Base-by-base conservation (phyloP, 2,329 filamentous ascomycete genomes). In the Botrytis medusae region DNA sequence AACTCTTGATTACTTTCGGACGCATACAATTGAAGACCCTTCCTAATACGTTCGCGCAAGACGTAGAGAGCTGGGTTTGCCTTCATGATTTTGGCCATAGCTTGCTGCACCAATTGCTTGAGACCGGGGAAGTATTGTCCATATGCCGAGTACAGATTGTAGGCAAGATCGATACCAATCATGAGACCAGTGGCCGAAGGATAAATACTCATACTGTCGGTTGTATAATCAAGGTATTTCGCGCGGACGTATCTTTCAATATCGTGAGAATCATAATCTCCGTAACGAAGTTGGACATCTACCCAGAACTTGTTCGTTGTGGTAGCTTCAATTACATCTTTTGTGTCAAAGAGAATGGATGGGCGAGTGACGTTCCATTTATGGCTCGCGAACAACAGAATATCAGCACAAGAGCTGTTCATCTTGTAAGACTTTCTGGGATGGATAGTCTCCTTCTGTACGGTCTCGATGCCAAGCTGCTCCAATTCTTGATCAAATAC, bases 41-140 rank as follows among this genome's bases (percentile, higher is more conserved):
- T 99, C 77, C 97, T 90, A 76, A 99, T 99, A 88, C 96, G 96
- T 85, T 99, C 96, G 74, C 96, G 93, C 74, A 99, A 85, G 69
- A 99, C 96, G 82, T 98, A 99, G 46, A 99, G 85, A 4, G 96
- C 96, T 25, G 96, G 96, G 81, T 99, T 99, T 54, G 96, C 95
- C 85, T 99, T 99, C 96, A 99, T 99, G 81, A 99, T 90, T 90
- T 99, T 99, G 67, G 94, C 94, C 97, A 99, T 99, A 9, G 97
- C 96, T 82, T 98, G 95, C 83, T 99, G 97, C 40, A 99, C 87
- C 37, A 99, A 88, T 65, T 94, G 92, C 87, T 99, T 99, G 75
- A 99, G 85, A 80, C 96, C 96, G 65, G 96, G 96, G 90, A 99
- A 99, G 85, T 98, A 99, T 84, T 98, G 95, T 69, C 96, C 96